phyloP scores from a whole-genome alignment of 1,139 yeast species.

The Hyphopichia khmerensis region DNA sequence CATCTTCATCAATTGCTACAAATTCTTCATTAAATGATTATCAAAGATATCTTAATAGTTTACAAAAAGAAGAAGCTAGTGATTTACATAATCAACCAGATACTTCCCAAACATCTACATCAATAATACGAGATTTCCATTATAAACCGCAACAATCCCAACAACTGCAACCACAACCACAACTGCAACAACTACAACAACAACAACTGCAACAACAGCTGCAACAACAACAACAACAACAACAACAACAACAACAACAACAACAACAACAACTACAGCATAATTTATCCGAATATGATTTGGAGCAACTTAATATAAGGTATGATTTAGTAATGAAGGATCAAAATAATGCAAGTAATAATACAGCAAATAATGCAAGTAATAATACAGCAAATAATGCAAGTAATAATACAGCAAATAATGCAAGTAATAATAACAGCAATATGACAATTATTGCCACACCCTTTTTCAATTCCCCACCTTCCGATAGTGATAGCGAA shows the following conservation, averaged over 20 bases:
- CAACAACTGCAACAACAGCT: no score
- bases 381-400: not conserved
- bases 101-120: conserved; percentile 13
- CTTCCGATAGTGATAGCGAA: conserved; percentile 36
- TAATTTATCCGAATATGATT: conserved; percentile 11
- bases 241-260: no score
- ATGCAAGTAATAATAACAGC: conserved; percentile 4
- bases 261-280: not conserved
- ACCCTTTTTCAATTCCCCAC: conserved; percentile 42
- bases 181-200: no score
- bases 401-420: not conserved
- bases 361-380: not conserved
- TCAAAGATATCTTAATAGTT: conserved; percentile 18
- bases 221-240: no score
- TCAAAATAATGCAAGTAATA: not conserved
- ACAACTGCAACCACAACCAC: no score
- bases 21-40: conserved; percentile 14
- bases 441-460: conserved; percentile 35
- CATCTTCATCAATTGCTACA: conserved; percentile 3
- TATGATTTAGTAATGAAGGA: conserved; percentile 7
- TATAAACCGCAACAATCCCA: not conserved
- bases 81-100: conserved; percentile 6
- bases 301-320: conserved; percentile 6
- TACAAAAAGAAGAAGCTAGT: conserved; percentile 9
- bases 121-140: conserved; percentile 9